Evolutionary conservation across 176 grass and related monocot species (phyloP).

Genomic region (Triticum monococcum): DNA sequence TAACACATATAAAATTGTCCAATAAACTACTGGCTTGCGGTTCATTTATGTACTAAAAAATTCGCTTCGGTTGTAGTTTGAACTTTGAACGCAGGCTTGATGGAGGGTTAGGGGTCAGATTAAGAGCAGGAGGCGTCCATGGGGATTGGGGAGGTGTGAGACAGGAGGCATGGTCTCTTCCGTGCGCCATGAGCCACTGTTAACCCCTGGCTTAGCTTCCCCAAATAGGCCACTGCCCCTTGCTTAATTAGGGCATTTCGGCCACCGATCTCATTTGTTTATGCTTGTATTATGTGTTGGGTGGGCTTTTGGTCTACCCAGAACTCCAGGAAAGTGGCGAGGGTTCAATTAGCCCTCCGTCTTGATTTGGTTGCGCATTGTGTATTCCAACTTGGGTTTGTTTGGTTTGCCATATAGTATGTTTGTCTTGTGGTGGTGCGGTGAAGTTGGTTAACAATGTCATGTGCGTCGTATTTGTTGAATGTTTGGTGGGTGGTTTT

Average conservation of each 20-base stretch:
- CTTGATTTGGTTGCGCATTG: background rate
- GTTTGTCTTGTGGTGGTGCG: background rate
- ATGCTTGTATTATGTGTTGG: background rate
- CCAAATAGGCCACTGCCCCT: background rate
- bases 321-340: background rate
- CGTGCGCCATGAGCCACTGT: slow-evolving; percentile 18
- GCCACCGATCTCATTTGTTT: background rate
- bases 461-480: background rate
- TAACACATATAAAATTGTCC: background rate
- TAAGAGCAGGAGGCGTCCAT: slow-evolving; percentile 16
- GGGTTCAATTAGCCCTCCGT: background rate
- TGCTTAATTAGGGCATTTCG: background rate
- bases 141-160: background rate
- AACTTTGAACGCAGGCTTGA: background rate
- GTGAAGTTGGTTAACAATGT: background rate
- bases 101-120: slow-evolving; percentile 19
- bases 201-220: background rate
- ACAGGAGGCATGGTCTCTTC: slow-evolving; percentile 10
- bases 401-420: background rate
- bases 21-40: background rate
- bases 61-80: background rate
- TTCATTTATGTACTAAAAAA: background rate
- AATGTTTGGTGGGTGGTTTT: background rate
- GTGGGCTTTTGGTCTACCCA: background rate
- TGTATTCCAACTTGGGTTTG: background rate